Conservation (phyloP, 768 basidiomycete species). For the Dioszegia crocea region DNA sequence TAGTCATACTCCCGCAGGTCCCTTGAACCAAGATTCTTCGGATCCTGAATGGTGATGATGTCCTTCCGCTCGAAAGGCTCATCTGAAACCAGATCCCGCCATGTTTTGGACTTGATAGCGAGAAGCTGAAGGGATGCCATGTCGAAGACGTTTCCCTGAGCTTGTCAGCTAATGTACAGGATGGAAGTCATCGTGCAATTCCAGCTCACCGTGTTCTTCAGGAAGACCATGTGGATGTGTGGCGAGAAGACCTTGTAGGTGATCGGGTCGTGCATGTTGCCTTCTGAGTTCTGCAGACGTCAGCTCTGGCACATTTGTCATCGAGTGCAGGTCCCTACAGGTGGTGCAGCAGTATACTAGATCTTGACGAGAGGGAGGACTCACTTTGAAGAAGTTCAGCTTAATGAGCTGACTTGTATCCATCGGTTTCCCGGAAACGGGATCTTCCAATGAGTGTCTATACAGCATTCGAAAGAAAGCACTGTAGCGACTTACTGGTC, state of each 20-base stretch:
- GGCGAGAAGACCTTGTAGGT: slow-evolving; percentile 96
- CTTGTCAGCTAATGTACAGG: no score
- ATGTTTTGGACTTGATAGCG: slow-evolving; percentile 52
- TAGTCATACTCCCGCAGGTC: slow-evolving; percentile 53
- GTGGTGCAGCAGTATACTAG: no score
- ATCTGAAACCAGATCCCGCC: slow-evolving; percentile 80
- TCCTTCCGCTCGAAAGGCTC: slow-evolving; percentile 80
- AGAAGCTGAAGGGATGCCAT: slow-evolving; percentile 47
- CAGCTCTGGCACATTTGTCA: not conserved
- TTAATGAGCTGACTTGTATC: slow-evolving; percentile 51
- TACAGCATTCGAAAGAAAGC: not conserved
- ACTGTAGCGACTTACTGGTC: slow-evolving; percentile 36
- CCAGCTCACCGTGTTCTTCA: slow-evolving; percentile 63
- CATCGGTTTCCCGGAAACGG: slow-evolving; percentile 52
- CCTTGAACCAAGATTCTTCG: slow-evolving; percentile 49
- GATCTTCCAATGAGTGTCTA: slow-evolving; percentile 37
- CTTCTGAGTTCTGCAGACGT: slow-evolving; percentile 65
- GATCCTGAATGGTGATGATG: slow-evolving; percentile 79
- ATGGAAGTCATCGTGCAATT: no score
- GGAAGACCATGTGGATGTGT: slow-evolving; percentile 91
- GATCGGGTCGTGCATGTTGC: slow-evolving; percentile 90
- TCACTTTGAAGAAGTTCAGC: slow-evolving; percentile 56
- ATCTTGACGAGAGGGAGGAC: no score
- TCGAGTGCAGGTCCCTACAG: no score
- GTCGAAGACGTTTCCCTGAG: slow-evolving; percentile 48